These are phyloP conservation scores for Toxoplasma gondii DNA, from an alignment of 169 alveolate species.

Conservation along the genomic window DNA sequence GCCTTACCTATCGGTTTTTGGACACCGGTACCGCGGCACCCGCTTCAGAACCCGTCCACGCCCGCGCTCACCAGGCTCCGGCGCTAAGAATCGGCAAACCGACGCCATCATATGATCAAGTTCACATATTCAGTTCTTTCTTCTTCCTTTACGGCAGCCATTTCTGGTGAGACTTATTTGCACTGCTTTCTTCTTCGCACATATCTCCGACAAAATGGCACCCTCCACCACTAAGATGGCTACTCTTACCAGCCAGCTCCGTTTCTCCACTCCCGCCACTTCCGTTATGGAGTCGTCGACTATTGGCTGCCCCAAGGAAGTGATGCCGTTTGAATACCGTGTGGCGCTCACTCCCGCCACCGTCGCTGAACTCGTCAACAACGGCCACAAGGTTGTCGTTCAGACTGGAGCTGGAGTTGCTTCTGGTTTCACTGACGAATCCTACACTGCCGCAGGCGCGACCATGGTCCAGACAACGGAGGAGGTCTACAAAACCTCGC, in stretches of 20 bases:
- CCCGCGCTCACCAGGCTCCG: no score
- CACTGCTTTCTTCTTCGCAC: not conserved
- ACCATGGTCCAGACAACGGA: not conserved
- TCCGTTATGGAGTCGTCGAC: not conserved
- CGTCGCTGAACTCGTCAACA: constrained; percentile 4
- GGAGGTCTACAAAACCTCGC: constrained; percentile 9
- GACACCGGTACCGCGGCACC: no score
- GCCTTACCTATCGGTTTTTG: no score
- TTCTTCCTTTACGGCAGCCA: no score
- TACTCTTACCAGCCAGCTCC: not conserved
- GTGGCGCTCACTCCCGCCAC: constrained; percentile 60
- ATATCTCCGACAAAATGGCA: not conserved
- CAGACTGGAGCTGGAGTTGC: constrained; percentile 52
- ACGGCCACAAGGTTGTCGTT: constrained; percentile 55
- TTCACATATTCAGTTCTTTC: no score
- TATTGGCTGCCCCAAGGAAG: not conserved
- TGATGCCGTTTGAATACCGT: constrained; percentile 21
- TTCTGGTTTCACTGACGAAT: constrained; percentile 53
- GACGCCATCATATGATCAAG: no score
- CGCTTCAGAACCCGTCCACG: no score
- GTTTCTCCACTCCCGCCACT: not conserved
- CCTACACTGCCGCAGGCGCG: constrained; percentile 42
- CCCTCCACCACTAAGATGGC: not conserved
- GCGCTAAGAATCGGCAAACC: no score
- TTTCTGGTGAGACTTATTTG: no score